Evolutionary conservation across 345 rosid genomes (phyloP).

Genomic region (Linum usitatissimum): DNA sequence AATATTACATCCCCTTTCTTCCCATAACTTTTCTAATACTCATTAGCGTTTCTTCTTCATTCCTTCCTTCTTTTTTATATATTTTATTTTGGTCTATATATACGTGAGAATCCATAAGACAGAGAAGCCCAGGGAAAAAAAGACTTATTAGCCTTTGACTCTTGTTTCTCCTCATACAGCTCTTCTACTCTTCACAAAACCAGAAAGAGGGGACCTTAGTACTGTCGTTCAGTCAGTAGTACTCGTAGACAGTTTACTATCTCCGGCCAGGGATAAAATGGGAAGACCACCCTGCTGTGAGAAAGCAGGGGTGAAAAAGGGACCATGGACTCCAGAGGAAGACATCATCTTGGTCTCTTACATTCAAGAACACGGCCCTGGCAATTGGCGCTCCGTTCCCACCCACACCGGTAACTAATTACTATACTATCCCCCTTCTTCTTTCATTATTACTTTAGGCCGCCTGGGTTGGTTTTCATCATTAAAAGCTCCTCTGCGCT

Average conservation of each 20-base stretch:
- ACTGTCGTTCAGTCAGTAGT: no score
- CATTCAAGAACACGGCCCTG: constrained; percentile 22
- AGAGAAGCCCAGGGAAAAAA: background rate
- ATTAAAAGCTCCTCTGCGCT: background rate
- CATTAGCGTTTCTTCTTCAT: background rate
- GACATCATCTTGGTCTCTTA: constrained; percentile 21
- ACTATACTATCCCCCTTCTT: no score
- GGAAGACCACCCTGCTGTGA: constrained; percentile 27
- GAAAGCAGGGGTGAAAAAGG: constrained; percentile 18
- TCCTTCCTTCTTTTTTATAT: background rate
- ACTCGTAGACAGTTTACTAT: no score
- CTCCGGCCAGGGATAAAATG: constrained; percentile 2
- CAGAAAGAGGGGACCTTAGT: background rate
- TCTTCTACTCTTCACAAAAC: background rate
- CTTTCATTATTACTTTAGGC: background rate
- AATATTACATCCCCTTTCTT: no score
- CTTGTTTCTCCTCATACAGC: constrained; percentile 16
- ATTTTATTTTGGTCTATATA: background rate
- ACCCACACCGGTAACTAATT: constrained; percentile 11
- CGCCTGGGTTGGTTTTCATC: background rate
- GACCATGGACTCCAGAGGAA: constrained; percentile 24
- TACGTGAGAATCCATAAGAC: background rate
- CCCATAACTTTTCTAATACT: background rate
- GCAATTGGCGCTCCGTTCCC: constrained; percentile 21
- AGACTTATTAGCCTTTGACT: constrained; percentile 4